Base-by-base conservation (phyloP, 129 eudicot species). In the Chrysanthemum makinoi region DNA sequence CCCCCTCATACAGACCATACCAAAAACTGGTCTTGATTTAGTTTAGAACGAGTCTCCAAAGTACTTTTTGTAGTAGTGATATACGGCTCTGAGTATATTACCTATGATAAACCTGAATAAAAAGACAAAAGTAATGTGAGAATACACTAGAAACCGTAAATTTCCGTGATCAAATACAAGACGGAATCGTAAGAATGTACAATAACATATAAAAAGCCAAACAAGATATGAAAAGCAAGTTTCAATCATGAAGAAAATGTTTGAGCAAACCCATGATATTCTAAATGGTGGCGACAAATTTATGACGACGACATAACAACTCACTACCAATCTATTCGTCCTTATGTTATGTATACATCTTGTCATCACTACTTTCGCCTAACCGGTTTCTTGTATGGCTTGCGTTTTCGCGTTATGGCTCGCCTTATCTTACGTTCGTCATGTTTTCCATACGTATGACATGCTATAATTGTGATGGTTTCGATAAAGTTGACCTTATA, bases 301-400 rank as follows among this genome's bases (percentile, higher is more conserved):
- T 51, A 56, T 54, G 68, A 71, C 30, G 61, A 55, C 12, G 72
- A 77, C 48, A 54, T 70, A 53, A 77, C 81, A 77, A 53, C 43
- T 77, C 81, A 70, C 49, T 24, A 77, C 69, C 61, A 70, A 17
- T 71, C 33, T 64, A 55, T 63, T 63, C 54, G 72, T 70, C 72
- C 54, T 63, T 72, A 68, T 49, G 62, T 48, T 47, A 63, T 24
- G 59, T 70, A 43, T 70, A 63, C 67, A 70, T 77, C 72, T 28
- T 77, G 74, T 39, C 54, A 77, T 44, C 60, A 12, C 17, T 77
- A 43, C 66, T 69, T 69, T 77, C 51, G 46, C 53, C 66, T 24
- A 52, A 26, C 52, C 5, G 12, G 0, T 43, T 28, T 69, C n/a
- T 6, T 11, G n/a, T 35, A 22, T 54, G 49, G 17, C 16, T 43